Conservation (phyloP, 257 asterid genomes). For the Fraxinus excelsior region DNA sequence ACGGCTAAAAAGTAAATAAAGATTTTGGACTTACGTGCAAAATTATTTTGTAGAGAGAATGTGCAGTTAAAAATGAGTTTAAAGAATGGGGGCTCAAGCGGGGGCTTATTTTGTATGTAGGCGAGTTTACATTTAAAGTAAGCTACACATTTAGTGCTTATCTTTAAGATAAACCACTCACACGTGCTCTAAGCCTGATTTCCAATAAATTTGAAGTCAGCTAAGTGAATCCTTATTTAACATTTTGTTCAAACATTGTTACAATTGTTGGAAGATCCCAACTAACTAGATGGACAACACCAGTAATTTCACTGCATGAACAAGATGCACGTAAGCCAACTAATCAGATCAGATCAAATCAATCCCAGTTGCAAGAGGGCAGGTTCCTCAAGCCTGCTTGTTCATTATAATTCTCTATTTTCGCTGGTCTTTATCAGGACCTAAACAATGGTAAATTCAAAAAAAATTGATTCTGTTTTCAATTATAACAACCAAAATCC, state of each 20-base stretch:
- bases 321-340: background rate
- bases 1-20: no score
- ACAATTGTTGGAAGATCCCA: background rate
- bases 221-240: background rate
- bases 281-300: background rate
- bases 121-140: no score
- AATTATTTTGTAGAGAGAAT: no score
- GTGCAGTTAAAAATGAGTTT: no score
- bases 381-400: background rate
- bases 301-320: background rate
- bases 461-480: background rate
- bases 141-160: no score
- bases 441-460: background rate
- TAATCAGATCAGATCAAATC: background rate
- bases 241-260: background rate
- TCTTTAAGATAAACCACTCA: no score
- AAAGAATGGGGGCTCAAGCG: no score
- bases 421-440: background rate
- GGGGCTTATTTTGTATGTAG: no score
- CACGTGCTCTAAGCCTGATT: no score
- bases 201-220: background rate
- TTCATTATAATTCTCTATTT: background rate
- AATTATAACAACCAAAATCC: background rate
- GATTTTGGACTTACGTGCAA: no score
- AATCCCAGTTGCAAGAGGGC: background rate